A percentile compares a stretch with the other conserved stretches of the same genome.
These are phyloP conservation scores for Ogataea degrootiae DNA, from an alignment of 805 yeast genomes.

Conservation along the genomic window DNA sequence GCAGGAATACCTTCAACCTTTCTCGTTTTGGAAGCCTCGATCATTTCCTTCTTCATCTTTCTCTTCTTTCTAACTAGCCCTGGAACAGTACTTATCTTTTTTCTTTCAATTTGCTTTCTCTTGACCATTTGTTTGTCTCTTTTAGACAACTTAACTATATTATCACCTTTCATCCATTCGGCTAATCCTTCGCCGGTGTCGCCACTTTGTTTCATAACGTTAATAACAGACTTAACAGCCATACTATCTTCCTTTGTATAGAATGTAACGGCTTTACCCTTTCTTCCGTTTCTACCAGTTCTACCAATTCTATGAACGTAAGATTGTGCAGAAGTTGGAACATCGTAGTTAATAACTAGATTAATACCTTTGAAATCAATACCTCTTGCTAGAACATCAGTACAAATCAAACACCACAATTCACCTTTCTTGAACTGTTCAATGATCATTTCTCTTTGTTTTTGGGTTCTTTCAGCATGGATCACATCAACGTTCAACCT, in stretches of 20 bases:
- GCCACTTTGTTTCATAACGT: slow-evolving; percentile 95
- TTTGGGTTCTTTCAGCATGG: slow-evolving; percentile 88
- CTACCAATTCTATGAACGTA: slow-evolving; percentile 98
- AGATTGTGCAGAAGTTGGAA: slow-evolving; percentile 89
- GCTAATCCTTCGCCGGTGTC: slow-evolving; percentile 49
- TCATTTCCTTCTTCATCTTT: slow-evolving; percentile 63
- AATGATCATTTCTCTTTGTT: slow-evolving; percentile 81
- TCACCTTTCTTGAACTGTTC: slow-evolving; percentile 85
- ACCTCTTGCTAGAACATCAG: slow-evolving; percentile 95
- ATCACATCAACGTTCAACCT: slow-evolving; percentile 90
- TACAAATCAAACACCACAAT: slow-evolving; percentile 92
- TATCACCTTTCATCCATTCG: slow-evolving; percentile 68
- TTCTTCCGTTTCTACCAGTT: slow-evolving; percentile 92
- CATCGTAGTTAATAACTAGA: slow-evolving; percentile 92
- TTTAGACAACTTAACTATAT: slow-evolving; percentile 57
- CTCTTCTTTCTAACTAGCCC: slow-evolving; percentile 59
- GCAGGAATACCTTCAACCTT: background rate
- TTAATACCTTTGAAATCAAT: slow-evolving; percentile 96
- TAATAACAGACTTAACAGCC: slow-evolving; percentile 76
- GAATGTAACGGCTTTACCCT: slow-evolving; percentile 85
- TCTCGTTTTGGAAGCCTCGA: slow-evolving; percentile 66
- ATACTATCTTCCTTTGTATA: slow-evolving; percentile 85
- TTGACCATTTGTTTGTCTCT: slow-evolving; percentile 59
- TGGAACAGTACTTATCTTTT: slow-evolving; percentile 82
- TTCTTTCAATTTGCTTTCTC: slow-evolving; percentile 55